Evolutionary conservation across 2,329 filamentous ascomycete species (phyloP), one percentile per base, ranked within the genome.

Genomic region (Trichoderma sp.): DNA sequence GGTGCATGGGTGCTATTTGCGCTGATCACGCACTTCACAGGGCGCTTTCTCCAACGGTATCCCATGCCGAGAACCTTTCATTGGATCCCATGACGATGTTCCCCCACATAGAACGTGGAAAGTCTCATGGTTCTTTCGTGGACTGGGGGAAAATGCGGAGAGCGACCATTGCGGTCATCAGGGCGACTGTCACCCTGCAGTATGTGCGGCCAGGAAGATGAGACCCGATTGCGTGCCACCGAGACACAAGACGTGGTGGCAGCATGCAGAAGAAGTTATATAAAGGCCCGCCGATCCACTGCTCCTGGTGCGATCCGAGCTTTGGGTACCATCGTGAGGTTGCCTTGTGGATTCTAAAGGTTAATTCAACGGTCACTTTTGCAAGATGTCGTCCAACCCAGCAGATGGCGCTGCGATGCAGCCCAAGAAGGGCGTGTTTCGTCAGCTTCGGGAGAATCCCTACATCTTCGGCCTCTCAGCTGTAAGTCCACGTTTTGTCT

Each of bases 381-480:
- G 28, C 55, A 28, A 30, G 41, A 64, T 64, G 63, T 44, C 63
- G 26, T 21, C 48, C 12, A 59, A 51, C 41, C 34, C 34, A 34
- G 26, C 54, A 54, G 52, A 52, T 5, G 63, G 47, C 24, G 50
- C 7, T 50, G 43, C 19, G 14, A 17, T 34, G 51, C 67, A 68
- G 44, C 62, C 61, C n/a, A 57, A n/a, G n/a, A 71, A 72, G 64
- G 66, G 72, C 51, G 69, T 74, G 28, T 72, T 68, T 68, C 67
- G 66, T n/a, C 69, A 70, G 17, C 65, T 75, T 45, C 68, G 69
- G 10, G 72, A 80, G 68, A 81, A 81, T 67, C 79, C 79, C 0
- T 81, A 79, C 67, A 71, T 81, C 10, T 76, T 80, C 50, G 79
- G 79, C 4, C 76, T 81, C 14, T 79, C 79, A 12, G 73, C 76